Evolutionary conservation across 2,329 filamentous ascomycete genomes (phyloP), one percentile per base, ranked within the genome.

Genomic region (Tolypocladium pustulatum): DNA sequence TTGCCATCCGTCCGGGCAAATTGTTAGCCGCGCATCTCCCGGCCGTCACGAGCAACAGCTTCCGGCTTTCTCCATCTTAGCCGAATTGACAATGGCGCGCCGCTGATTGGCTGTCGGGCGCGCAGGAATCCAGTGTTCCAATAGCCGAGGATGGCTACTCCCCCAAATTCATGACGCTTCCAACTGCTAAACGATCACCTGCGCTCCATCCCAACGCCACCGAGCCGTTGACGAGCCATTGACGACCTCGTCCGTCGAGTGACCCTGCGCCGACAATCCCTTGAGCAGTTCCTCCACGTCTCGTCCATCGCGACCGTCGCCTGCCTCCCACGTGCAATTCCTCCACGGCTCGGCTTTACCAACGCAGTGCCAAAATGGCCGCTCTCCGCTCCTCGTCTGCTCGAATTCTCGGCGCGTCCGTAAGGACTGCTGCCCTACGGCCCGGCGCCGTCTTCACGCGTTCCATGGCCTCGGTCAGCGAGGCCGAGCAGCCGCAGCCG

Each of bases 401-500:
- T 63, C 78, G 81, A 69, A 69, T 83, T 60, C 67, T 85, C 65
- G 78, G 76, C 71, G 71, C 75, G 64, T 72, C 77, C 65, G 68
- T 75, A 61, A 66, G 69, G 64, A 65, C 69, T 66, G 49, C 40
- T 22, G 69, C 76, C 71, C 58, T 73, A 59, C 67, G 72, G 68
- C 70, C 73, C 64, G 67, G 71, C 55, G 73, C 74, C 61, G 71
- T 76, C 66, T 75, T 78, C 64, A 66, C 75, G 56, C 79, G 81
- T 61, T 77, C 78, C 61, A 81, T 84, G 77, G 81, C 81, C 58
- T 76, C 81, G 2, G 75, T 82, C 63, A 77, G 76, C 69, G 74
- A 87, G 72, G 81, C 83, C 55, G 77, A 83, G 17, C 49, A 51
- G 59, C 75, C 84, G 65, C 82, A 89, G 67, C 81, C 88, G 58